phyloP scores from a whole-genome alignment of 805 yeast genomes.

The Grigorovia transvaalensis region DNA sequence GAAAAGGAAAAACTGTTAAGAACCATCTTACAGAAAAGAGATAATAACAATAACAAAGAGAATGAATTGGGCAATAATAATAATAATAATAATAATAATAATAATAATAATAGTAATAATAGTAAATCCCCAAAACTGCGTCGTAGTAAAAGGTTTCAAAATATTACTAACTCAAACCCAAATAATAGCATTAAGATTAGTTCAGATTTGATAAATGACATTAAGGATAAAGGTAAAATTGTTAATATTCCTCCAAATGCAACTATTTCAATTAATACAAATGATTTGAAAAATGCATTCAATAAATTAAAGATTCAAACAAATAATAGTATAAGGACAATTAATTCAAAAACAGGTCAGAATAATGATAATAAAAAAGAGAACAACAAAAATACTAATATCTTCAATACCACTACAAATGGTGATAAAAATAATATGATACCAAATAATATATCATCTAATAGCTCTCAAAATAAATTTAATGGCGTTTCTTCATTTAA shows the following conservation, averaged over 20 bases:
- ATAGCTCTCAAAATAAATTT: neutral
- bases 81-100: neutral
- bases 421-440: neutral
- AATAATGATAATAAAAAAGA: neutral
- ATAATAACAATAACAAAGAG: neutral
- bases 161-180: neutral
- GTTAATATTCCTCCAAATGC: neutral
- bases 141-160: conserved; percentile 11
- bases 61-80: neutral
- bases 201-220: neutral
- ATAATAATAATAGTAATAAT: neutral
- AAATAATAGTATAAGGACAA: neutral
- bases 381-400: neutral
- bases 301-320: neutral
- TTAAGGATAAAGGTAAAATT: neutral
- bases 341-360: neutral
- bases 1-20: neutral
- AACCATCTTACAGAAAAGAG: neutral
- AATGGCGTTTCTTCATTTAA: conserved; percentile 1
- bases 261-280: neutral
- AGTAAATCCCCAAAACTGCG: conserved; percentile 4
- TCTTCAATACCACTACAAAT: neutral
- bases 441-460: neutral
- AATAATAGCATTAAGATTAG: neutral
- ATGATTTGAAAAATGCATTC: neutral